Base-by-base conservation (phyloP, 768 basidiomycete genomes). In the Rubroboletus pulcherrimus region DNA sequence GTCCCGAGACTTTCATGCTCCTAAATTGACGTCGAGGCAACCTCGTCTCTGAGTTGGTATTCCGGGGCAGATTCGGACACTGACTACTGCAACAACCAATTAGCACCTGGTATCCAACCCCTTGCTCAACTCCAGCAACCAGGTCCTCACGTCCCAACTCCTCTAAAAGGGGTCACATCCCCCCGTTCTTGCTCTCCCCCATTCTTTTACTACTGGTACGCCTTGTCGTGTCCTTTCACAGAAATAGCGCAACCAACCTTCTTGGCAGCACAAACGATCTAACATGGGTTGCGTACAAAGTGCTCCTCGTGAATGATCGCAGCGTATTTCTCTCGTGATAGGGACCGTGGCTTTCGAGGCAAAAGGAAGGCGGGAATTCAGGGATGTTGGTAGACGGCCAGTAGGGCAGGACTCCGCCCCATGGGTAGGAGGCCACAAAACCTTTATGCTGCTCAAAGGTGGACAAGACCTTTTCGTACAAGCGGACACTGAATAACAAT, bases 371-470 rank as follows among this genome's bases (percentile, higher is more conserved):
- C 40, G 15, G 37, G 26, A 38, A 10, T 42, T 58, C 46, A 44
- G 31, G 41, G 52, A 24, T 26, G 14, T 26, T 21, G 50, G 44
- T 46, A 43, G 17, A 29, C 31, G 45, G 38, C 53, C 55, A 19
- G 57, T 53, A 30, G 50, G 49, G n/a, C 35, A 49, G 19, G 63
- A 59, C n/a, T 49, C 60, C n/a, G 50, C 57, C 6, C 67, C 66
- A 38, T 74, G 73, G 73, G 57, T 70, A 12, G 43, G 59, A 21
- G 68, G 63, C 3, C 68, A 65, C 39, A 53, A 60, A 47, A 61
- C 70, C 40, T 57, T 73, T 12, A 62, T 57, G 7, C 42, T 62
- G 8, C 63, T 70, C 38, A 56, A 68, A 24, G 71, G 71, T 24
- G 72, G 74, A 10, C 55, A 57, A 33, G 54, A 44, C 42, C 17